Evolutionary conservation across 2,329 filamentous ascomycete species (phyloP).

Genomic region (Drechslerella dactyloides): DNA sequence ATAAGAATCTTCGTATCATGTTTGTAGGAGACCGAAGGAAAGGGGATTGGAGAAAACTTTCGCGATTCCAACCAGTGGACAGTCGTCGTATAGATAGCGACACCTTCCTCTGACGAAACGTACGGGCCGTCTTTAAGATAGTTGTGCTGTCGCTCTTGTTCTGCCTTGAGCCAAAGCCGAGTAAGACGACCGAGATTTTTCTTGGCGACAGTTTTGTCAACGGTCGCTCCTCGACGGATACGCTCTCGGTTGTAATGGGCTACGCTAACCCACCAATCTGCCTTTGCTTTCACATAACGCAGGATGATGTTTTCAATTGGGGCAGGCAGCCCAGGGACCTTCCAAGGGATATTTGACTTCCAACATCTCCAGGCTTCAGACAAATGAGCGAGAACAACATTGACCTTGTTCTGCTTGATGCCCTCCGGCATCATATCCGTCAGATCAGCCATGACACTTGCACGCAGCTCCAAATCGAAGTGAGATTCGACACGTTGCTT

Average conservation of each 20-base stretch:
- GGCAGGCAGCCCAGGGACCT: conserved; percentile 92
- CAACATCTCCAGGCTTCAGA: conserved; percentile 99
- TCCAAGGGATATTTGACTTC: conserved; percentile 99
- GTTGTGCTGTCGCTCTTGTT: conserved; percentile 98
- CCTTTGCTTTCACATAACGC: conserved; percentile 98
- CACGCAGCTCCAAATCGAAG: conserved; percentile 94
- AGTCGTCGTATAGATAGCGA: conserved; percentile 97
- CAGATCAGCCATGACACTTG: conserved; percentile 97
- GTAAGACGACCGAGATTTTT: conserved; percentile 97
- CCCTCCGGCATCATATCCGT: conserved; percentile 99
- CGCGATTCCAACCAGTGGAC: conserved; percentile 98
- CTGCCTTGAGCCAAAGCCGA: conserved; percentile 93
- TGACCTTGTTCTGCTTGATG: conserved; percentile 99
- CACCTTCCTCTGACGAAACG: conserved; percentile 96
- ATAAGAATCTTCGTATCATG: conserved; percentile 99
- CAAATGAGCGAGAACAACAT: conserved; percentile 93
- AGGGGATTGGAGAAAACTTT: conserved; percentile 98
- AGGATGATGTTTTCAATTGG: conserved; percentile 99
- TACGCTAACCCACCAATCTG: conserved; percentile 99
- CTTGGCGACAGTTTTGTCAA: conserved; percentile 99
- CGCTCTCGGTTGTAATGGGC: conserved; percentile 98
- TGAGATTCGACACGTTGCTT: conserved; percentile 99
- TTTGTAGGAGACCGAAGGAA: conserved; percentile 98
- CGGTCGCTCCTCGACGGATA: conserved; percentile 92
- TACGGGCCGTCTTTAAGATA: conserved; percentile 99